Evolutionary conservation across 73 alveolate species (phyloP).

Genomic region (Paramecium bursaria): DNA sequence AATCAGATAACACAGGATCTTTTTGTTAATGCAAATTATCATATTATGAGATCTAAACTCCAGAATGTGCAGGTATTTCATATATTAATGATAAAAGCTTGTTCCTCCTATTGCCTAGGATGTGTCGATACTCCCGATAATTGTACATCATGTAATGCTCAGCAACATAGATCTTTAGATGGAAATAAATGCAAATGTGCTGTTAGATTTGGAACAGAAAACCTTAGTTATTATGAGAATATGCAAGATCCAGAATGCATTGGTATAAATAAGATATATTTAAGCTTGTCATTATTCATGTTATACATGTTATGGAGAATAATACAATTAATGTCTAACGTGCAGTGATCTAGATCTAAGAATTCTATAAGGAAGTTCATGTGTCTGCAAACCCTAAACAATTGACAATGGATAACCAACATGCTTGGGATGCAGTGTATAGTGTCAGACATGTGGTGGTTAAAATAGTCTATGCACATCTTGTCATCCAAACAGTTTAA

Average conservation of each 20-base stretch:
- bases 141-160: conserved; percentile 2
- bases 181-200: background rate
- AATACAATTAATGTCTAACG: background rate
- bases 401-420: no score
- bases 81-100: background rate
- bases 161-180: background rate
- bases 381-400: conserved; percentile 14
- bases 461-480: no score
- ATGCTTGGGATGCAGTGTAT: no score
- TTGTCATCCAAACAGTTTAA: no score
- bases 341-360: background rate
- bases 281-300: conserved; percentile 8
- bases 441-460: no score
- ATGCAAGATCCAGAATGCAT: no score
- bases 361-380: background rate
- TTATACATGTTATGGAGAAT: background rate
- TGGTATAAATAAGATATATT: no score
- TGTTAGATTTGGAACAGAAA: background rate
- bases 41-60: background rate
- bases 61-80: background rate
- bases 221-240: background rate
- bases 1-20: no score
- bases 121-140: background rate
- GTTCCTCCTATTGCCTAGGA: background rate
- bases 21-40: background rate